Evolutionary conservation across 306 rosid genomes (phyloP).

Genomic region (Styphnolobium japonicum): DNA sequence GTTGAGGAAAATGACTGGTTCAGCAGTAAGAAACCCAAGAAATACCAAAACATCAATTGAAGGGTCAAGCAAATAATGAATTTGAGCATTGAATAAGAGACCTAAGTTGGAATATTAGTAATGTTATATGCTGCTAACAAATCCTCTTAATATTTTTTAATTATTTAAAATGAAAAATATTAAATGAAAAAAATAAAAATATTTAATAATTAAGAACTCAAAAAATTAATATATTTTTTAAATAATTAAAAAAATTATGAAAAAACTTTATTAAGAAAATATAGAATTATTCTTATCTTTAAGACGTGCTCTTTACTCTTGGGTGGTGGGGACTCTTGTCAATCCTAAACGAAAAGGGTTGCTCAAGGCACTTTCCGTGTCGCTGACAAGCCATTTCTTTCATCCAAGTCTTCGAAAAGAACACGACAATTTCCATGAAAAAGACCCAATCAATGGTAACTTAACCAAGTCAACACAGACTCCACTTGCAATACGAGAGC

Average conservation of each 20-base stretch:
- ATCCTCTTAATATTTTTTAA: no score
- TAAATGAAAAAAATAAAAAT: no score
- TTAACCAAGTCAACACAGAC: constrained; percentile 15
- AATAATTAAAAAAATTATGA: no score
- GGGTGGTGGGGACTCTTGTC: constrained; percentile 20
- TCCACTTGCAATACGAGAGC: neutral
- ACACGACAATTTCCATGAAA: neutral
- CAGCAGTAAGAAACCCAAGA: neutral
- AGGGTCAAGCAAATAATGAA: neutral
- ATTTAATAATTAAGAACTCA: no score
- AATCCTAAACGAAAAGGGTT: neutral
- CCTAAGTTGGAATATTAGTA: neutral
- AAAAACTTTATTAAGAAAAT: no score
- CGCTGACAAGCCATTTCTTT: neutral
- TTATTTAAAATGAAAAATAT: no score
- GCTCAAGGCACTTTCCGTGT: neutral
- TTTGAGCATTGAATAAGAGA: neutral
- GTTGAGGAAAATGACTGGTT: neutral
- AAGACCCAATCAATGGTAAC: neutral
- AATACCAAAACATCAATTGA: neutral
- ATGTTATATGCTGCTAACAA: no score
- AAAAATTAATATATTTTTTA: no score
- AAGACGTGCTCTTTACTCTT: neutral
- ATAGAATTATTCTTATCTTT: no score
- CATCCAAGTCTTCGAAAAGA: neutral